Conservation (phyloP, 2,329 filamentous ascomycete genomes). For the Trichoderma aggressivum region DNA sequence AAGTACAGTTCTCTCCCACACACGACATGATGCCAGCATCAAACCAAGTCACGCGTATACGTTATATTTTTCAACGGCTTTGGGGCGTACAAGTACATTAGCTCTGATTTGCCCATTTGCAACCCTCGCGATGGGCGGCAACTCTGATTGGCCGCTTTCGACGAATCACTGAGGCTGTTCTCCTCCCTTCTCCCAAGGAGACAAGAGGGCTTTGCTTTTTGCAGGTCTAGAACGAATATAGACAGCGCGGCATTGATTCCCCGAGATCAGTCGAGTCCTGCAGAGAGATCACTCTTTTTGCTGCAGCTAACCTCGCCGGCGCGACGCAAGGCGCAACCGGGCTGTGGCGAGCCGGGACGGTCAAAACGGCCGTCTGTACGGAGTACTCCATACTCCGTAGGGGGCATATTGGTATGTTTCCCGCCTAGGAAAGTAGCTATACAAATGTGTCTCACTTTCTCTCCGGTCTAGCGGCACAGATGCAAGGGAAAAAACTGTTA, state of each 20-base stretch:
- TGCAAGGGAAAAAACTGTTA: neutral
- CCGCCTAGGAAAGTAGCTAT: neutral
- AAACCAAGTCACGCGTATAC: slow-evolving; percentile 4
- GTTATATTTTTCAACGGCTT: neutral
- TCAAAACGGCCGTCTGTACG: neutral
- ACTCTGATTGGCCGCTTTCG: neutral
- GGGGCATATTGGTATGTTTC: neutral
- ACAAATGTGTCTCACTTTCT: neutral
- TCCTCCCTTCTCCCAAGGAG: neutral
- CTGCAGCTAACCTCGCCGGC: neutral
- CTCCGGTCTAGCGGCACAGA: neutral
- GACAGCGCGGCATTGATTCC: neutral
- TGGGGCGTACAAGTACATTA: neutral
- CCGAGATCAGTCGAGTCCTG: slow-evolving; percentile 2
- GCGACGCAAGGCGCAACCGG: slow-evolving; percentile 2
- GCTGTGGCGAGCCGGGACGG: neutral
- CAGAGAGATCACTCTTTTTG: neutral
- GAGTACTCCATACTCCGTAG: neutral
- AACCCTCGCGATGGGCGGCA: neutral
- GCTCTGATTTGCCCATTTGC: neutral
- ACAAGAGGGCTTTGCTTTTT: neutral
- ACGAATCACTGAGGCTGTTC: neutral
- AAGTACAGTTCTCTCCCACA: neutral
- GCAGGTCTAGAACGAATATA: neutral
- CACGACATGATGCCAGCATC: neutral